Base-by-base conservation (phyloP, 2,329 filamentous ascomycete genomes). In the Diplocarpon rosae region DNA sequence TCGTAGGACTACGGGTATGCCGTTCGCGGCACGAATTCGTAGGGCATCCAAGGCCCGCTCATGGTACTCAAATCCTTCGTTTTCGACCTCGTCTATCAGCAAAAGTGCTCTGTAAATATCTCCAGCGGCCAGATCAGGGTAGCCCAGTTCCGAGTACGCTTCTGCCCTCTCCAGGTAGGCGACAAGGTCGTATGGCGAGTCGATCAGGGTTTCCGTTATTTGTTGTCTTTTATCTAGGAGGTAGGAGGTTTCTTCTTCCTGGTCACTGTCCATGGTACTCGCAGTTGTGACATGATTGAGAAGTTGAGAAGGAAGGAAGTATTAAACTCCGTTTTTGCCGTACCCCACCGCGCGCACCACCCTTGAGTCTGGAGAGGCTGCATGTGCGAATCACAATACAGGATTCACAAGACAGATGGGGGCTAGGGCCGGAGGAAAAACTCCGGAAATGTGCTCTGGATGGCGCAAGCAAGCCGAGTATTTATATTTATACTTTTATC, bases 81-180 rank as follows among this genome's bases (percentile, higher is more conserved):
- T 81, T 9, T 51, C 72, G 65, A 30, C 87, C 53, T 92, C 86
- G 59, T 96, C 90, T 13, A 84, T 75, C 37, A 98, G 69, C 3
- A 95, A 75, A n/a, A 96, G 72, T 1, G 89, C 88, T 44, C 84
- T 82, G 62, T 96, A 96, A 5, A 87, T 86, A 68, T 95, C 89
- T 29, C 87, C 86, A 10, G 83, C 81, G 5, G 88, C 88, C 32
- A 98, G 75, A 62, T 98, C 92, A 0, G 87, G 86, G 63, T 95
- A 96, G 31, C 79, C 85, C 37, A 95, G 71, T 37, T 78, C 69
- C 13, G 79, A 74, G 63, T 95, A 79, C 34, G 83, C 69, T 29
- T 75, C 67, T 17, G 86, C 86, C 28, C 89, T 77, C 51, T 82
- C 73, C 44, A 85, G 68, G 52, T 80, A 82, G 7, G 82, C 67